phyloP scores from a whole-genome alignment of 2,329 filamentous ascomycete genomes.

The Xylariomycetidae sp. region DNA sequence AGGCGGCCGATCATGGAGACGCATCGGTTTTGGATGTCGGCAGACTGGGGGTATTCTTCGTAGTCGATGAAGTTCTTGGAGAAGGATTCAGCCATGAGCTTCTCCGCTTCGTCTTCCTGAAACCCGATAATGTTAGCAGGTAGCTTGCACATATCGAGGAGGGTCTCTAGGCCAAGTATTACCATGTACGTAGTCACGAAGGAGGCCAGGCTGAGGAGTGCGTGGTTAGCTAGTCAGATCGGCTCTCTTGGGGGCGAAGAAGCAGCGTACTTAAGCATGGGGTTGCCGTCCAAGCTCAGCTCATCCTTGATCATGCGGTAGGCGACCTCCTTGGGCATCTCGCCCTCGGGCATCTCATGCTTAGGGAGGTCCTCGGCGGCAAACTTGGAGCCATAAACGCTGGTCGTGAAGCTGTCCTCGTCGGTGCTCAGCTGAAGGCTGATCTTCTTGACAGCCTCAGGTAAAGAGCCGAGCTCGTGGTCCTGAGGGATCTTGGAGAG shows the following conservation, averaged over 20 bases:
- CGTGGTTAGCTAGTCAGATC: slow-evolving; percentile 4
- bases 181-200: slow-evolving; percentile 98
- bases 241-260: not conserved
- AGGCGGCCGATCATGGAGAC: slow-evolving; percentile 86
- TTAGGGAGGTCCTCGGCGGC: slow-evolving; percentile 74
- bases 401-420: slow-evolving; percentile 61
- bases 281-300: slow-evolving; percentile 83
- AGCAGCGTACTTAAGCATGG: slow-evolving; percentile 66
- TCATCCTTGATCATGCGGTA: slow-evolving; percentile 97
- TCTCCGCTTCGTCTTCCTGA: slow-evolving; percentile 88
- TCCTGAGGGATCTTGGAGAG: slow-evolving; percentile 36
- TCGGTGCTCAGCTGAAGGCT: slow-evolving; percentile 44
- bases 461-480: slow-evolving; percentile 20
- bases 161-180: slow-evolving; percentile 19
- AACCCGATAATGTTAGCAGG: slow-evolving; percentile 1
- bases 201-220: slow-evolving; percentile 62
- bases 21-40: slow-evolving; percentile 86
- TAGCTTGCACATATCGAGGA: no score
- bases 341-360: slow-evolving; percentile 78
- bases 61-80: slow-evolving; percentile 95
- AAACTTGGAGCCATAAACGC: slow-evolving; percentile 83
- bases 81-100: slow-evolving; percentile 89
- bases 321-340: slow-evolving; percentile 91
- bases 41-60: slow-evolving; percentile 75
- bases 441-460: slow-evolving; percentile 34